Conservation (phyloP, 257 asterid genomes). For the Nicotiana undulata region DNA sequence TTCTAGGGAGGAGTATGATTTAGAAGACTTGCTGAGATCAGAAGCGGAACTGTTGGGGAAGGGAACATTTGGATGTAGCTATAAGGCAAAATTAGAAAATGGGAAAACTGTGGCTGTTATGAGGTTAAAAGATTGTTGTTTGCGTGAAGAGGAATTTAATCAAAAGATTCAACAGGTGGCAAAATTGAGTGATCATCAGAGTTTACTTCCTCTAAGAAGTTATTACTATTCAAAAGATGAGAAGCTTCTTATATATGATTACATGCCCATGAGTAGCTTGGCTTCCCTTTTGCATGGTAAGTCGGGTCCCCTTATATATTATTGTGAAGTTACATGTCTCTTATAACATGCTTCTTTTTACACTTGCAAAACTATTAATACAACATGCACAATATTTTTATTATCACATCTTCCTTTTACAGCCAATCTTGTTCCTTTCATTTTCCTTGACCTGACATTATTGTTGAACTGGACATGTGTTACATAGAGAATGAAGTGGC, state of each 20-base stretch:
- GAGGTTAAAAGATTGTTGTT: constrained; percentile 11
- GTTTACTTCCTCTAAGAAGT: constrained; percentile 18
- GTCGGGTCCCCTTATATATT: not conserved
- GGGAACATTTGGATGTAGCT: constrained; percentile 21
- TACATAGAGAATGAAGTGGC: constrained; percentile 7
- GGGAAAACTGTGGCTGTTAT: constrained; percentile 12
- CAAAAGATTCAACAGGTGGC: constrained; percentile 16
- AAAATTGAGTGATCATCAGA: constrained; percentile 18
- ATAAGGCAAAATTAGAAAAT: not conserved
- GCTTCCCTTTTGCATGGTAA: constrained; percentile 23
- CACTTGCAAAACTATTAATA: too few relatives aligned
- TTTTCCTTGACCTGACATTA: not conserved
- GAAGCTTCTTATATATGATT: constrained; percentile 27
- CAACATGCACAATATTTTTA: not conserved
- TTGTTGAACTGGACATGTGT: not conserved
- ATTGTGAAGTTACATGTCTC: too few relatives aligned
- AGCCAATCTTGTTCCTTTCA: not conserved
- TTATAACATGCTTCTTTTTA: too few relatives aligned
- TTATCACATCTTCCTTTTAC: not conserved
- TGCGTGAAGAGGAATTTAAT: constrained; percentile 6
- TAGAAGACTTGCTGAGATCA: constrained; percentile 16
- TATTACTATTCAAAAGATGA: constrained; percentile 11
- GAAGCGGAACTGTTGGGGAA: constrained; percentile 14
- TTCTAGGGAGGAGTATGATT: not conserved
- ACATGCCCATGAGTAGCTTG: constrained; percentile 12